Evolutionary conservation across 768 basidiomycete species (phyloP), one percentile per base, ranked within the genome.

Genomic region (Rhizopogon roseolus): DNA sequence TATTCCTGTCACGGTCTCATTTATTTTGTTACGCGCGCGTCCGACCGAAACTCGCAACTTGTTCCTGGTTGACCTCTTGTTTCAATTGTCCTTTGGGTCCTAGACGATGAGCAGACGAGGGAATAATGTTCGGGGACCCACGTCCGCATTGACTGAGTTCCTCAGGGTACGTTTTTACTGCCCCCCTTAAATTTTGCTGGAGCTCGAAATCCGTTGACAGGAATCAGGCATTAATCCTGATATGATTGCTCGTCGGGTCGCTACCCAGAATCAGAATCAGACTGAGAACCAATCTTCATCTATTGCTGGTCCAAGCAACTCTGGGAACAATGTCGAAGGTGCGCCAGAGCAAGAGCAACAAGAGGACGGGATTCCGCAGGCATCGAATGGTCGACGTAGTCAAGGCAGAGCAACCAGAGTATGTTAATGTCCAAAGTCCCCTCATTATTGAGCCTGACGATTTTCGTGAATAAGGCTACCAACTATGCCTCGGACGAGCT

Each of bases 121-220:
- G 1, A 81, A 81, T 65, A 88, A 88, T 54, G 82, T 93, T 41
- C 81, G 86, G 11, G 91, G 92, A 0, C 91, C 92, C 2, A 82
- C 87, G 0, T 92, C 89, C 19, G 91, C 91, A 0, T 70, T 93
- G 11, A 92, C 91, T 36, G 88, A 90, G 57, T 93, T 88, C 59
- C 72, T 93, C 34, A 80, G 80, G 62, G 91, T 88, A 55, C 28
- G 73, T 68, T 25, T n/a, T 4, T 22, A 11, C 37, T 13, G 16
- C 5, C 2, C 22, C 41, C 14, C 45, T 54, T 46, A 28, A 14
- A 44, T 22, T 3, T 3, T 22, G 22, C 22, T 22, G 3, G 22
- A 22, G 22, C 22, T 22, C 60, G 19, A 71, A 43, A 39, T 28
- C 42, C 37, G 0, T 17, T n/a, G 28, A 42, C 58, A 80, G 78